Evolutionary conservation across 2,329 filamentous ascomycete genomes (phyloP).

Genomic region (Pseudogymnoascus sp.): DNA sequence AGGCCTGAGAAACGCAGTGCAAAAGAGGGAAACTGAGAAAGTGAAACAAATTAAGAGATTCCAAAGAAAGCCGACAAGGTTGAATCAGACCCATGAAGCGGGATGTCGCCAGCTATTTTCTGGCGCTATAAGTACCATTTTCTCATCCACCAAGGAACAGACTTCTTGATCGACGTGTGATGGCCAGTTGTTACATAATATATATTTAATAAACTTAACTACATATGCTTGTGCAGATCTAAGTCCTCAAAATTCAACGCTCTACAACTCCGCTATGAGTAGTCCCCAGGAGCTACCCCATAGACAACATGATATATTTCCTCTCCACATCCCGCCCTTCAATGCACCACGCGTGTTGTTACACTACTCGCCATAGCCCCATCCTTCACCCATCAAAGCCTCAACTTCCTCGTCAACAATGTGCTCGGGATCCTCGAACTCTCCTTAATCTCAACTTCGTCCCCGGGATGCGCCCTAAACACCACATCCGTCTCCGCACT

Average conservation of each 20-base stretch:
- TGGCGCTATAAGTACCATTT: background rate
- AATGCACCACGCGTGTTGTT: background rate
- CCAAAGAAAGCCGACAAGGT: background rate
- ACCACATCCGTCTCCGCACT: constrained; percentile 24
- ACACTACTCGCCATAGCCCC: background rate
- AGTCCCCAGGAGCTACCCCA: background rate
- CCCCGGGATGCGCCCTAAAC: constrained; percentile 27
- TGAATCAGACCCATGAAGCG: background rate
- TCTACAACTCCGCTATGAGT: background rate
- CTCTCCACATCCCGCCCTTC: background rate
- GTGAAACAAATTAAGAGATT: background rate
- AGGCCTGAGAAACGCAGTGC: background rate
- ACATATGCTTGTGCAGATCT: background rate
- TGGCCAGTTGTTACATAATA: background rate
- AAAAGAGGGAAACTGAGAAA: background rate
- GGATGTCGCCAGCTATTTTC: background rate
- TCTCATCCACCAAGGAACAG: background rate
- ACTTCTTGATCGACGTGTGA: background rate
- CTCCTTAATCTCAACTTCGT: constrained; percentile 22
- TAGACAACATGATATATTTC: background rate
- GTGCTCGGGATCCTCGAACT: constrained; percentile 25
- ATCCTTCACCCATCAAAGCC: constrained; percentile 13
- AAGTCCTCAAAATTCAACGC: background rate
- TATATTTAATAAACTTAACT: background rate
- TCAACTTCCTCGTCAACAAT: constrained; percentile 26